phyloP scores from a whole-genome alignment of 768 basidiomycete genomes.

The Coprinellus micaceus region DNA sequence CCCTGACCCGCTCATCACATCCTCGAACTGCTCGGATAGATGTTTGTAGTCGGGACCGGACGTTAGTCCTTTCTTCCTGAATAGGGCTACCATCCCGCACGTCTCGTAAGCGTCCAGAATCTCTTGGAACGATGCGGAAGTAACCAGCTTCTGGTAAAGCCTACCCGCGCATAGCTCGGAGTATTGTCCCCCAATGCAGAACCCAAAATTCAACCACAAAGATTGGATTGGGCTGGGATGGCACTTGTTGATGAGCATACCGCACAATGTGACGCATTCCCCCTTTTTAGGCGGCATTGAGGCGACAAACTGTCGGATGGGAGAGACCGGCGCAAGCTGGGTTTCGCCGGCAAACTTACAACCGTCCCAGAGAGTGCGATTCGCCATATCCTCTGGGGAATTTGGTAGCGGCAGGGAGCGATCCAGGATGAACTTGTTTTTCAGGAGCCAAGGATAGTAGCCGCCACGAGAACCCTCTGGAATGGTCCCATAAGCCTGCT shows the following conservation, averaged over 20 bases:
- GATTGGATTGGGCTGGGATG: too few species aligned
- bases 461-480: background rate
- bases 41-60: background rate
- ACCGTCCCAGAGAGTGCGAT: too few species aligned
- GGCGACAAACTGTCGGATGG: too few species aligned
- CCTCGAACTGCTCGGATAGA: background rate
- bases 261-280: too few species aligned
- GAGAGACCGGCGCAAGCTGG: too few species aligned
- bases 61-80: background rate
- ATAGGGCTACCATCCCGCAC: background rate
- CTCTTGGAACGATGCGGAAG: background rate
- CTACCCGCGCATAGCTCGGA: too few species aligned
- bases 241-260: too few species aligned
- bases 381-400: too few species aligned
- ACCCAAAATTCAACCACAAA: too few species aligned
- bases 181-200: too few species aligned
- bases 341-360: too few species aligned
- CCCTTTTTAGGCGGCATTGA: too few species aligned
- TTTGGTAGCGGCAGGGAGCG: background rate
- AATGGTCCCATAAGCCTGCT: background rate
- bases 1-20: background rate
- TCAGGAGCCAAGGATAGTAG: background rate
- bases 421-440: background rate
- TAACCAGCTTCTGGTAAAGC: background rate
- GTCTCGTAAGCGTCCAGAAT: background rate